These are phyloP conservation scores for Cystofilobasidium bisporidii DNA, from an alignment of 768 basidiomycete species.

Conservation along the genomic window DNA sequence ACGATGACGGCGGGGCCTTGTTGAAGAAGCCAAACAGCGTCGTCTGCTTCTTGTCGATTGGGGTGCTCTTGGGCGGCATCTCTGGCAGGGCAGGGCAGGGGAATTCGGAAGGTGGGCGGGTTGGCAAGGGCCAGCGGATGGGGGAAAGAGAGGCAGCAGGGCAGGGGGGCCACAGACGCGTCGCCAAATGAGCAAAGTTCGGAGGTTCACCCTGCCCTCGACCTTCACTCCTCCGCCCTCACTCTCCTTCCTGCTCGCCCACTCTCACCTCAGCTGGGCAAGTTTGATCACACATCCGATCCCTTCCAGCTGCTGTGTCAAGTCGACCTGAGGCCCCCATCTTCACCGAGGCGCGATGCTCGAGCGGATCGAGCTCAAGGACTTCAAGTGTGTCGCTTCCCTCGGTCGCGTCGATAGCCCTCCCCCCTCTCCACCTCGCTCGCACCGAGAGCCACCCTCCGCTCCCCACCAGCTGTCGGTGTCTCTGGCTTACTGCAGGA, in stretches of 20 bases:
- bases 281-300: too few relatives aligned
- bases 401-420: too few relatives aligned
- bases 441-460: too few relatives aligned
- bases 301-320: too few relatives aligned
- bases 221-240: too few relatives aligned
- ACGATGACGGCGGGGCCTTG: conserved; percentile 31
- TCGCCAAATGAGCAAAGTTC: background rate
- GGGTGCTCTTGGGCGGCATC: conserved; percentile 6
- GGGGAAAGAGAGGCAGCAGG: background rate
- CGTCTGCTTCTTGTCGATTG: conserved; percentile 33
- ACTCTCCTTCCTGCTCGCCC: too few relatives aligned
- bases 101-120: background rate
- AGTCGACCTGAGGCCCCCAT: too few relatives aligned
- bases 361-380: conserved; percentile 20
- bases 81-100: background rate
- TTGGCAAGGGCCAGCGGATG: background rate
- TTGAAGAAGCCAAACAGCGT: conserved; percentile 40
- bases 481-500: too few relatives aligned
- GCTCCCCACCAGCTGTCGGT: too few relatives aligned
- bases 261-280: too few relatives aligned
- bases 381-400: conserved; percentile 18
- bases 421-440: background rate
- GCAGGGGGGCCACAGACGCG: too few relatives aligned
- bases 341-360: conserved; percentile 14
- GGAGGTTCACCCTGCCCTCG: too few relatives aligned